Base-by-base conservation (phyloP, 140 eudicot genomes). In the Stevia rebaudiana region DNA sequence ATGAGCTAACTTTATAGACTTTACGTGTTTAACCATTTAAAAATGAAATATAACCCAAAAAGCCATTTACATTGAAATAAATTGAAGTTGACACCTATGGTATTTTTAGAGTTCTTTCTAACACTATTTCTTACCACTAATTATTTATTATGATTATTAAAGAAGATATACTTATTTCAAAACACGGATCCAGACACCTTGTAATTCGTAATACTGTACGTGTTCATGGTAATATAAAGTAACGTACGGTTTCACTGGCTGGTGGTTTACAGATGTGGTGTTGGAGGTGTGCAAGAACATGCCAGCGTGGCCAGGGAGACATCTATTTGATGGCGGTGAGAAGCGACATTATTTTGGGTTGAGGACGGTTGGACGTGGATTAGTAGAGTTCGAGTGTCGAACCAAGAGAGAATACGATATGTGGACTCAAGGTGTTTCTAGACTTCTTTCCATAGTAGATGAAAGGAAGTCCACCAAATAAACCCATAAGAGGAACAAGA, bases 301-400 rank as follows among this genome's bases (percentile, higher is more conserved):
- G 81, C 76, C 94, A 6, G 92, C 95, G 30, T 92, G 98, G 98
- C 95, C 96, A 11, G 98, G 95, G 66, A 74, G 98, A 74, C 94
- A 84, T 64, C 63, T 83, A 66, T 68, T 85, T 17, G 89, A 88
- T 33, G 86, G 85, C 0, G 99, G 95, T 2, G 99, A 94, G 75
- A 83, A 88, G 68, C 79, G 95, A 5, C 81, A 89, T 9, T 94
- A 94, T 65, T 94, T 94, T 56, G 99, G 99, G 55, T 69, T 94
- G 48, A 88, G 83, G 76, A 94, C 99, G n/a, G 40, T 81, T 6
- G 82, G 67, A 5, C 87, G 96, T 1, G 94, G 99, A 4, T 67
- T 87, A 30, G 87, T 87, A 28, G 96, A 87, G 71, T 91, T 91
- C 22, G 98, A 87, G 50, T 91, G 96, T 78, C 79, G 70, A 77